phyloP scores from a whole-genome alignment of 352 stramenopile genomes.

The Phytophthora palmivora region DNA sequence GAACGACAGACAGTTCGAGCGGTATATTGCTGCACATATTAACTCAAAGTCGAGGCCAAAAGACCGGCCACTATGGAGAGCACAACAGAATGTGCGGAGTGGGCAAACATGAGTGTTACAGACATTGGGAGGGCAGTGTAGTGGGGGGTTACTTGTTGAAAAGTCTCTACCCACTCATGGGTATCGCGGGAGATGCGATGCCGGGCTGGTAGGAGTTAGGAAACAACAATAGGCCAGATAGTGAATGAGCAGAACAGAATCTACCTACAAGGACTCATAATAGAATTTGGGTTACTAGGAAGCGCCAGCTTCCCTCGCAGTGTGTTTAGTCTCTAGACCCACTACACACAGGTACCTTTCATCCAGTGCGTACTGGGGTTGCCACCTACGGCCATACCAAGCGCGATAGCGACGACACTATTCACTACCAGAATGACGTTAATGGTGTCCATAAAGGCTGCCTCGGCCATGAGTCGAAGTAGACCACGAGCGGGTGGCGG shows the following conservation, averaged over 20 bases:
- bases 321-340: no score
- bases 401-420: conserved; percentile 45
- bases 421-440: conserved; percentile 50
- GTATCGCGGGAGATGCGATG: neutral
- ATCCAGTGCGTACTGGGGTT: conserved; percentile 62
- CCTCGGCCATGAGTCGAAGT: conserved; percentile 51
- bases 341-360: no score
- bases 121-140: neutral
- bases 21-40: no score
- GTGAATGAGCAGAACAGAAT: no score
- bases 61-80: neutral
- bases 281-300: no score
- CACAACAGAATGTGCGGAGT: neutral
- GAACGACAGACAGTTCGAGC: neutral
- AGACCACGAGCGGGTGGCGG: conserved; percentile 23
- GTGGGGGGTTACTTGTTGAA: neutral
- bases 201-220: no score
- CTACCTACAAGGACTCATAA: no score
- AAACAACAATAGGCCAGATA: no score
- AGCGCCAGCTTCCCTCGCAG: no score
- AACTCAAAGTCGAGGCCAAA: neutral
- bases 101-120: neutral
- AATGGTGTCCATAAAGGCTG: conserved; percentile 62
- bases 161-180: neutral
- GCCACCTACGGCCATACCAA: conserved; percentile 36